These are phyloP conservation scores for Conidiobolus coronatus DNA, from an alignment of 371 early-diverging fungal species.

Conservation along the genomic window DNA sequence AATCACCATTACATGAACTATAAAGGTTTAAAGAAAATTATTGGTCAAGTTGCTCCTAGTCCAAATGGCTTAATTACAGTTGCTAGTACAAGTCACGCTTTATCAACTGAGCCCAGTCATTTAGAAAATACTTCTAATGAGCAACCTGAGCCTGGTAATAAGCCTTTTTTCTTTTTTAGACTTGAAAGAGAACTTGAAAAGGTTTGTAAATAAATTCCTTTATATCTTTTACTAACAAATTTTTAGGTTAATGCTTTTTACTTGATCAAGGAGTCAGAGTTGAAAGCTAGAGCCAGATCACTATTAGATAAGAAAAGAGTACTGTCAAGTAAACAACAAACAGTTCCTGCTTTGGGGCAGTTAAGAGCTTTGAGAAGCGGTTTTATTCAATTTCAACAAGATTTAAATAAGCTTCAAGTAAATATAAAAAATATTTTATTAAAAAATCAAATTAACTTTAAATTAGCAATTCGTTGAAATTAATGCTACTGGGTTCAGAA, in stretches of 20 bases:
- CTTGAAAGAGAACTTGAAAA: slow-evolving; percentile 66
- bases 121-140: too few relatives aligned
- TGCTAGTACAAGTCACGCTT: too few relatives aligned
- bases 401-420: slow-evolving; percentile 82
- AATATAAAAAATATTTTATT: neutral
- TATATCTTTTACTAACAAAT: too few relatives aligned
- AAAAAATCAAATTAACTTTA: neutral
- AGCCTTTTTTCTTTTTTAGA: slow-evolving; percentile 59
- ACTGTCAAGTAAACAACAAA: slow-evolving; percentile 24
- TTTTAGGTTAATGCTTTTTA: slow-evolving; percentile 64
- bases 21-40: slow-evolving; percentile 88
- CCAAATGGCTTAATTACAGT: neutral
- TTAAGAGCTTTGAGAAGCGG: slow-evolving; percentile 54
- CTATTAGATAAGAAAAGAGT: slow-evolving; percentile 61
- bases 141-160: too few relatives aligned
- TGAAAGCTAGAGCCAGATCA: slow-evolving; percentile 48
- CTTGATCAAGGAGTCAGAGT: slow-evolving; percentile 50
- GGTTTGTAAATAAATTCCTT: too few relatives aligned
- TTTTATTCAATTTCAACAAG: slow-evolving; percentile 71
- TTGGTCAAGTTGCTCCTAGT: slow-evolving; percentile 20
- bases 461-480: slow-evolving; percentile 78
- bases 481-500: slow-evolving; percentile 84
- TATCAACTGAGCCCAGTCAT: too few relatives aligned
- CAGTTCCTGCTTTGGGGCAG: too few relatives aligned
- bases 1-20: slow-evolving; percentile 77